Percentiles rank a stretch among this genome's conserved stretches.
phyloP scores from a whole-genome alignment of 2,329 filamentous ascomycete species.

The Colletotrichum phormii region DNA sequence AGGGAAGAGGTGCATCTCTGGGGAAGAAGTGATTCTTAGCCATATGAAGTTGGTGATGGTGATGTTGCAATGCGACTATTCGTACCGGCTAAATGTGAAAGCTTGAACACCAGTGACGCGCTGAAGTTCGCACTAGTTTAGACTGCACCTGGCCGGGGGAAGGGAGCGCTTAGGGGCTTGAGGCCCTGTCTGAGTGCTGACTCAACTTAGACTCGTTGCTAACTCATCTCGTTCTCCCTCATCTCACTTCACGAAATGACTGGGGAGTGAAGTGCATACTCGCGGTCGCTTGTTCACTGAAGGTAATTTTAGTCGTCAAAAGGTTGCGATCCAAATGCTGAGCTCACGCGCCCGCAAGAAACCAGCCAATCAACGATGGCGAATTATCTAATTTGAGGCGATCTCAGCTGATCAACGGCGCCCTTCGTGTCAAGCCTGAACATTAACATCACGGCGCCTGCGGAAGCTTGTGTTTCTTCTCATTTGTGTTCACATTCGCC shows the following conservation, averaged over 20 bases:
- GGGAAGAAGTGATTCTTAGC: not conserved
- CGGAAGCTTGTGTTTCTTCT: not conserved
- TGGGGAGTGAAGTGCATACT: not conserved
- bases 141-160: not conserved
- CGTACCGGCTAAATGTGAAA: conserved; percentile 20
- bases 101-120: conserved; percentile 3
- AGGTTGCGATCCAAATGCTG: not conserved
- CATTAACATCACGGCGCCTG: not conserved
- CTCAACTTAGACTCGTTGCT: not conserved
- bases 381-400: not conserved
- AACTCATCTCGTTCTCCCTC: not conserved
- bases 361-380: not conserved
- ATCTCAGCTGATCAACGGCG: not conserved
- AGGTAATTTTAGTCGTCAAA: not conserved
- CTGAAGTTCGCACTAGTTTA: not conserved
- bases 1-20: not conserved
- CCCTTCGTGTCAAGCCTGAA: conserved; percentile 14
- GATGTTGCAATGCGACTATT: not conserved
- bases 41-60: not conserved
- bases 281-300: not conserved
- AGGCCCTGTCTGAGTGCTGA: not conserved
- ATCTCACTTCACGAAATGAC: not conserved
- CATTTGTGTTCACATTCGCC: too few relatives aligned
- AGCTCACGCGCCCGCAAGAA: not conserved
- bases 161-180: not conserved